Evolutionary conservation across 306 rosid genomes (phyloP).

Genomic region (Rubus parviflorus): DNA sequence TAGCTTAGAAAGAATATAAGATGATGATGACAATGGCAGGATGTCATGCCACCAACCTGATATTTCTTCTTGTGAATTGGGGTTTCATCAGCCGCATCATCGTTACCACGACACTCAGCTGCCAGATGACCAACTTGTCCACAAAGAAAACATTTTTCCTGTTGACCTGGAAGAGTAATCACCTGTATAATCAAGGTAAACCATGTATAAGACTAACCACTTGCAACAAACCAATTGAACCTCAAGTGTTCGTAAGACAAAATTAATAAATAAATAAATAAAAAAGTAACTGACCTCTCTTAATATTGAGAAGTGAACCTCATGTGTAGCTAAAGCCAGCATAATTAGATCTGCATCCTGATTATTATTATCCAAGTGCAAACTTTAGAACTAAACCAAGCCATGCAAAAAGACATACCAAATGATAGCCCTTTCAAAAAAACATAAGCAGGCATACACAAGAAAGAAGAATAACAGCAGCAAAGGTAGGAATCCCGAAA

Average conservation of each 20-base stretch:
- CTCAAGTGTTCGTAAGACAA: conserved; percentile 8
- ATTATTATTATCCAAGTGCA: conserved; percentile 10
- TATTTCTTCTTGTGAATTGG: conserved; percentile 93
- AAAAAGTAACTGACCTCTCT: conserved; percentile 78
- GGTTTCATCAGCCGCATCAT: conserved; percentile 62
- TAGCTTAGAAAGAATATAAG: conserved; percentile 22
- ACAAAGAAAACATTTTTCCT: conserved; percentile 80
- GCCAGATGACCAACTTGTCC: conserved; percentile 96
- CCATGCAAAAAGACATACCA: neutral
- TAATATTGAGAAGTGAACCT: conserved; percentile 88
- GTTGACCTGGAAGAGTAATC: conserved; percentile 82
- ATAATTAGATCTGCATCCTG: conserved; percentile 98
- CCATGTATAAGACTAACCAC: conserved; percentile 32
- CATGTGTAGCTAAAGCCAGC: conserved; percentile 93
- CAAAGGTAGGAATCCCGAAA: conserved; percentile 13
- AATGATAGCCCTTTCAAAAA: conserved; percentile 15
- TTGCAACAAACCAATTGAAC: conserved; percentile 29
- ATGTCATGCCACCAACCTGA: conserved; percentile 61
- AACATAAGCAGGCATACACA: neutral
- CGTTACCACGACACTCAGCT: conserved; percentile 82
- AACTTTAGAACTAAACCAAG: conserved; percentile 11
- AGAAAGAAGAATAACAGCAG: neutral
- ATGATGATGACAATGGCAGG: conserved; percentile 23
- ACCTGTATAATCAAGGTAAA: conserved; percentile 50
- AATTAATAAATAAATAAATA: neutral